Evolutionary conservation across 441 rosid species (phyloP), one percentile per base, ranked within the genome.

Genomic region (Capsella rubella): DNA sequence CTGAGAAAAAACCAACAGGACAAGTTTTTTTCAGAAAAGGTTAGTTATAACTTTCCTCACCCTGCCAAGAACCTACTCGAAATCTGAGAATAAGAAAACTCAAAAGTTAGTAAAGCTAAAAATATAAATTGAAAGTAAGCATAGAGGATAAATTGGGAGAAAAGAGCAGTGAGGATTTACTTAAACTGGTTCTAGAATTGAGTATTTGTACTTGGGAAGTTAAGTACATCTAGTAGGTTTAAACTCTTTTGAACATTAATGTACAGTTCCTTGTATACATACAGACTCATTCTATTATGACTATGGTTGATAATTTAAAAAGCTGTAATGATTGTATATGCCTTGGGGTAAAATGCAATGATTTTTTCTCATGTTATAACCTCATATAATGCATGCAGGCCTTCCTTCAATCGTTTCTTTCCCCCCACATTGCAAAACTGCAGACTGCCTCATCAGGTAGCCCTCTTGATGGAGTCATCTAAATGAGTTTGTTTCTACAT

Each of bases 1-100:
- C 98, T 63, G 98, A 93, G 88, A 93, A 77, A 84, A 96, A 86
- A 76, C 89, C 97, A 63, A 87, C 87, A 0, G 95, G 97, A 53
- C 87, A 85, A 56, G 77, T 84, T 52, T 84, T 86, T 83, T 96
- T 90, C 64, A 85, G 93, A 74, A 82, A 80, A 78, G 99, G 99
- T 90, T 64, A 71, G 88, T 69, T 43, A 53, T 61, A 60, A 69
- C 31, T 69, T 69, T 28, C 55, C 54, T 69, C 32, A 67, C 13
- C 10, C 73, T 67, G 46, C 71, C 27, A 43, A 74, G 35, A 46
- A 40, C 51, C 35, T 53, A 63, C 27, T 67, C 51, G 31, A 39
- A 18, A 58, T 12, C 43, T 39, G 15, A 67, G 54, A 47, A 42
- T 42, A 37, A 56, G 39, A 7, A 47, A 34, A 42, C 2, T 39